Conservation (phyloP, 164 flowering plant species). For the Piper longum region DNA sequence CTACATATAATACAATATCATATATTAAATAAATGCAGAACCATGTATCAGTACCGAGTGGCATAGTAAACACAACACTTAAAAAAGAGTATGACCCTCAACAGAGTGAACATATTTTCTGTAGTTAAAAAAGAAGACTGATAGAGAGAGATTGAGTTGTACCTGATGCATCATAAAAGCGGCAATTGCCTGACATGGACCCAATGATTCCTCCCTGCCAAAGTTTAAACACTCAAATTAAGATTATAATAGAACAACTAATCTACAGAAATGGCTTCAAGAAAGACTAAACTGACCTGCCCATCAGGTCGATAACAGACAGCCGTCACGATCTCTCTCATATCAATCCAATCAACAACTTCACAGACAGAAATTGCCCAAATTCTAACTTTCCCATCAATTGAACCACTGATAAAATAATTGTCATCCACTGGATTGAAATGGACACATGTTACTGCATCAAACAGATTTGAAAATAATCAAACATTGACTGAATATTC, state of each 20-base stretch:
- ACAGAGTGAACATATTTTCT: background rate
- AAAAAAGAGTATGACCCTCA: too few relatives aligned
- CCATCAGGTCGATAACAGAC: constrained; percentile 81
- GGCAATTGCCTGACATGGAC: constrained; percentile 54
- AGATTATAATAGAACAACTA: constrained; percentile 1
- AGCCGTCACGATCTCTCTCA: constrained; percentile 66
- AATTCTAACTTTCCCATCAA: constrained; percentile 87
- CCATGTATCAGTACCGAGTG: too few relatives aligned
- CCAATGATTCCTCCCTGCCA: constrained; percentile 74
- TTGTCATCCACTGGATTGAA: constrained; percentile 80
- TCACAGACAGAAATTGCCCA: constrained; percentile 55
- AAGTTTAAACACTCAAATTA: constrained; percentile 5
- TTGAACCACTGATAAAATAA: constrained; percentile 85
- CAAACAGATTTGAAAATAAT: constrained; percentile 5
- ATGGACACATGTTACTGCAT: constrained; percentile 77
- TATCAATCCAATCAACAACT: constrained; percentile 79
- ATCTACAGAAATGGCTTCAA: background rate
- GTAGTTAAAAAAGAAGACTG: background rate
- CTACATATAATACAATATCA: background rate
- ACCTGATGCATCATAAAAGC: constrained; percentile 60
- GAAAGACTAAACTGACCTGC: constrained; percentile 35
- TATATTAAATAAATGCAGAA: too few relatives aligned
- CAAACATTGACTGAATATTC: background rate
- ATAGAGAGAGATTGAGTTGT: background rate
- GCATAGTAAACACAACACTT: background rate